phyloP scores from a whole-genome alignment of 352 stramenopile genomes.

The Phytophthora podocarpi region DNA sequence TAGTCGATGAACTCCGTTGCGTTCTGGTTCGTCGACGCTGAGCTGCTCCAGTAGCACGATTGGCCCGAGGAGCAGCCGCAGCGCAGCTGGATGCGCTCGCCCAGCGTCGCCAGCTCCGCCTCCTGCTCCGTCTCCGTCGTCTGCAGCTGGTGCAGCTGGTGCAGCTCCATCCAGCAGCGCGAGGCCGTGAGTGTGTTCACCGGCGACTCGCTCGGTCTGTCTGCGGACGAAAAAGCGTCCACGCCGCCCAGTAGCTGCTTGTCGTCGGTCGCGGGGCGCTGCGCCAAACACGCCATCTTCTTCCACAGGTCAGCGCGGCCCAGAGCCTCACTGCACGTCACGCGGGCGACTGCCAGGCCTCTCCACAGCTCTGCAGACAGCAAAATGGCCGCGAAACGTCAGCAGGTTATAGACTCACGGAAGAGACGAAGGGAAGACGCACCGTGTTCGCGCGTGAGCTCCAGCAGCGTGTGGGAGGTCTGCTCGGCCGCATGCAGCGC shows the following conservation, averaged over 20 bases:
- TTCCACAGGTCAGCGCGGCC: constrained; percentile 45
- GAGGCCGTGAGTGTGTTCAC: constrained; percentile 74
- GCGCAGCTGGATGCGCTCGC: constrained; percentile 62
- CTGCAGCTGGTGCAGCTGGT: constrained; percentile 47
- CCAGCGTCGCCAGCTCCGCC: constrained; percentile 50
- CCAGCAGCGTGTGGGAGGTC: constrained; percentile 38
- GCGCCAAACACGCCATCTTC: constrained; percentile 51
- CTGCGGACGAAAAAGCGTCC: constrained; percentile 56
- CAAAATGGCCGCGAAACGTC: constrained; percentile 17
- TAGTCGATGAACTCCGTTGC: constrained; percentile 83
- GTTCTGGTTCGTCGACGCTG: constrained; percentile 61
- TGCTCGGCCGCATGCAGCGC: constrained; percentile 58
- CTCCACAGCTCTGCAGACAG: constrained; percentile 53
- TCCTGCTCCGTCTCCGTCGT: constrained; percentile 40
- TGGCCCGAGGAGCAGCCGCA: constrained; percentile 76
- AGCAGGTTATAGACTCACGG: neutral
- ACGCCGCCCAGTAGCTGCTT: constrained; percentile 47
- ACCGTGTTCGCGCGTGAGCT: constrained; percentile 49
- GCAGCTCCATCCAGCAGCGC: constrained; percentile 66
- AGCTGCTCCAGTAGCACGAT: constrained; percentile 90
- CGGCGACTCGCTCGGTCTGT: constrained; percentile 56
- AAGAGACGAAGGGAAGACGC: constrained; percentile 5
- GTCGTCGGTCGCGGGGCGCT: constrained; percentile 37
- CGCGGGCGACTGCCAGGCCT: constrained; percentile 12
- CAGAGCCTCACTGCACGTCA: constrained; percentile 38